Conservation (phyloP, 1,284 basidiomycete genomes). For the Malassezia equina region DNA sequence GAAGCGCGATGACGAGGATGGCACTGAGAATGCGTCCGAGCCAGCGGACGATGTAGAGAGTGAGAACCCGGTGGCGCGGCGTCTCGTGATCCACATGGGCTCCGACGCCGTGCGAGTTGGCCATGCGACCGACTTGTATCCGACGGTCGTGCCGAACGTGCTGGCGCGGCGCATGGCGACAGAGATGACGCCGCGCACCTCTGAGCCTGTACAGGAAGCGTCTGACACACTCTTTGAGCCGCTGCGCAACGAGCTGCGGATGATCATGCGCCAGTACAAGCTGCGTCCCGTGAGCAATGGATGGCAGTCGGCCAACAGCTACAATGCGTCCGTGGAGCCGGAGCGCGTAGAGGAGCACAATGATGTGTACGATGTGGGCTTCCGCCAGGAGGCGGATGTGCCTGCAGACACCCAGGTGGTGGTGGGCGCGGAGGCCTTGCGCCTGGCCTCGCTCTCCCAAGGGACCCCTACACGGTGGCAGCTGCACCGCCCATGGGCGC, state of each 20-base stretch:
- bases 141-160: conserved; percentile 63
- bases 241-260: conserved; percentile 39
- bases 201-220: background rate
- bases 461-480: conserved; percentile 21
- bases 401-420: conserved; percentile 16
- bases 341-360: conserved; percentile 42
- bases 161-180: conserved; percentile 54
- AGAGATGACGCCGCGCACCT: conserved; percentile 2
- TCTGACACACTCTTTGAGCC: conserved; percentile 27
- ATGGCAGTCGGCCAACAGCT: conserved; percentile 34
- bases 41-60: conserved; percentile 16
- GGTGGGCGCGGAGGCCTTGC: conserved; percentile 38
- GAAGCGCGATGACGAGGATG: conserved; percentile 19
- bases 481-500: conserved; percentile 40
- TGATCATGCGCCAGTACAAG: conserved; percentile 46
- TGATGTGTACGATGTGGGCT: conserved; percentile 41
- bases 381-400: conserved; percentile 20
- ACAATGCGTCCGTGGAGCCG: conserved; percentile 36
- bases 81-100: conserved; percentile 84
- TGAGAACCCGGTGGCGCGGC: conserved; percentile 30
- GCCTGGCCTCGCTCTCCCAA: conserved; percentile 26
- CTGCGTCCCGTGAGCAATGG: conserved; percentile 42
- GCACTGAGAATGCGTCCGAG: conserved; percentile 15
- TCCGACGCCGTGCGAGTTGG: conserved; percentile 78
- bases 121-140: conserved; percentile 74